Evolutionary conservation across 2,329 filamentous ascomycete species (phyloP).

Genomic region (Fusarium liriodendri): DNA sequence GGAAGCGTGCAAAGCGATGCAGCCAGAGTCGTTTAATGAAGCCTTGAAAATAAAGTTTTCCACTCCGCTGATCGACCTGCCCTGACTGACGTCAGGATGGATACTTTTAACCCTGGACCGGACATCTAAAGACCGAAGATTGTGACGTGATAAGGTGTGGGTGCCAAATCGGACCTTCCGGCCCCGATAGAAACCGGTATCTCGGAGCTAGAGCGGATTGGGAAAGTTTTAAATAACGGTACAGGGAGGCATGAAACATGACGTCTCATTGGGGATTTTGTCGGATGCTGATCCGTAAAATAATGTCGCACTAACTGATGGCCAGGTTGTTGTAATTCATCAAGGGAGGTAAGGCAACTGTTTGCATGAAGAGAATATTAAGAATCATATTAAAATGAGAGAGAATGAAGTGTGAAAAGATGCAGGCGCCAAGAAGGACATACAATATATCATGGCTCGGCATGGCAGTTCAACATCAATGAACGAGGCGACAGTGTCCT

Average conservation of each 20-base stretch:
- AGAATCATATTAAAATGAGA: neutral
- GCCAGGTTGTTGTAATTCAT: neutral
- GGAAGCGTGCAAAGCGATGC: neutral
- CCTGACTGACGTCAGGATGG: neutral
- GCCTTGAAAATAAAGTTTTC: neutral
- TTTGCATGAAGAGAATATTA: neutral
- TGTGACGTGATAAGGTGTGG: neutral
- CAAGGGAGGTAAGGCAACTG: neutral
- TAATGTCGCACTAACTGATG: neutral
- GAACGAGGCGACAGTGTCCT: neutral
- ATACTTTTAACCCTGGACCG: neutral
- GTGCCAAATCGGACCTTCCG: slow-evolving; percentile 4
- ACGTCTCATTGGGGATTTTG: neutral
- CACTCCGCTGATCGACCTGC: neutral
- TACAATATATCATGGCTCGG: neutral
- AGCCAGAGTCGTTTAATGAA: neutral
- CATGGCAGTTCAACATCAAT: neutral
- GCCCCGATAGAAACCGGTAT: neutral
- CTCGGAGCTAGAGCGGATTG: neutral
- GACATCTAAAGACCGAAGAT: neutral
- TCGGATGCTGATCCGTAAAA: neutral
- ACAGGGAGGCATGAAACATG: neutral
- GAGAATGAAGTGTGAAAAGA: too few relatives aligned
- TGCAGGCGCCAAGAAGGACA: neutral
- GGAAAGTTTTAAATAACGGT: neutral